Base-by-base conservation (phyloP, 2,329 filamentous ascomycete genomes). In the Cadophora sp. region DNA sequence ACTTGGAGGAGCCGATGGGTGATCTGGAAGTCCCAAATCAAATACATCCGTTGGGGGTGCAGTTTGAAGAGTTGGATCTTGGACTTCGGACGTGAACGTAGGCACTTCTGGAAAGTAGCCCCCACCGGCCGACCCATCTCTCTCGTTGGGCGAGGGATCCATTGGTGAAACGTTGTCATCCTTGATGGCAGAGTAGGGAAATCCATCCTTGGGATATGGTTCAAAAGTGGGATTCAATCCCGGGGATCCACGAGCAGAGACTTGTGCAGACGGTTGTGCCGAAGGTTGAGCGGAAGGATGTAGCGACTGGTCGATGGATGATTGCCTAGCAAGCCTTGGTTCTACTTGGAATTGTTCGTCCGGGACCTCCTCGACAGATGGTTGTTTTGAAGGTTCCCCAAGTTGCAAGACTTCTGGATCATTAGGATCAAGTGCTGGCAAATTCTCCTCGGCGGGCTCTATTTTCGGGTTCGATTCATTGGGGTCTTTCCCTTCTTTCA, bases 401-500 rank as follows among this genome's bases (percentile, higher is more conserved):
- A 89, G 80, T 50, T 82, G 79, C 73, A 86, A 84, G 1, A 91
- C 86, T 60, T 91, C 89, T 1, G 88, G 85, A 68, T 93, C 90
- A 63, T 85, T 83, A 0, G 86, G 84, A 72, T 89, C 87, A n/a
- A 91, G 79, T 1, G 80, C 75, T 51, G 82, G 81, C 18, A 81
- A 76, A 50, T 78, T 76, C 22, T 81, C 81, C 51, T 84, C 82
- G 39, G 82, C 80, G 9, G 81, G 78, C 62, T 89, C 83, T 4
- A 81, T 84, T 65, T 87, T 87, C 0, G 95, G 95, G 75, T 98
- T 98, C 8, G 92, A 91, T 64, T 91, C 88, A 79, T 99, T 99
- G 3, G 96, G 96, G 76, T 99, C 94, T 71, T 92, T 90, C 63
- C 94, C 94, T 48, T 94, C 92, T 76, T 94, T 96, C 75, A 97